phyloP scores from a whole-genome alignment of 257 asterid species.

The Nicotiana otophora region DNA sequence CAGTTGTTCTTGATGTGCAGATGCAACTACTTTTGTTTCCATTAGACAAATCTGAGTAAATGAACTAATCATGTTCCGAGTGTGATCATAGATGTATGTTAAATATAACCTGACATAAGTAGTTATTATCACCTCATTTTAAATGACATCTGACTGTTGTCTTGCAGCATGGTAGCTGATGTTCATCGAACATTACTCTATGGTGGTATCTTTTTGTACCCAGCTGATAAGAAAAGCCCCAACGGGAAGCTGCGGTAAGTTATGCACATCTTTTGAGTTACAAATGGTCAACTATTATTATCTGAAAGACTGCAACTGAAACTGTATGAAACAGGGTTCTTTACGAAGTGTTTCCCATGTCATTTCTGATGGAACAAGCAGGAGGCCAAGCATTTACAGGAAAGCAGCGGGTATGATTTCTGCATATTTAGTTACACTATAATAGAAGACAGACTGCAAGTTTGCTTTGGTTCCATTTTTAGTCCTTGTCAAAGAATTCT shows the following conservation, averaged over 20 bases:
- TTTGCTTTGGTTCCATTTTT: background rate
- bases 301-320: background rate
- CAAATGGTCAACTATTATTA: background rate
- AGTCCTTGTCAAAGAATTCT: background rate
- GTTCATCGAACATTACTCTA: slow-evolving; percentile 97
- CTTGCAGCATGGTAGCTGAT: slow-evolving; percentile 93
- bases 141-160: background rate
- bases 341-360: slow-evolving; percentile 97
- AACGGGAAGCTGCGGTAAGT: slow-evolving; percentile 75
- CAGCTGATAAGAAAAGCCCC: slow-evolving; percentile 97
- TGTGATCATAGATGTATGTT: background rate
- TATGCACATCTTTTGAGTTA: background rate
- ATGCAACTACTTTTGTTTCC: background rate
- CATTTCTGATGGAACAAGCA: slow-evolving; percentile 96
- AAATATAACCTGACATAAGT: background rate
- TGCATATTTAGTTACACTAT: background rate
- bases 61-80: background rate
- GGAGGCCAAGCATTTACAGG: slow-evolving; percentile 98
- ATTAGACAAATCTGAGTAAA: background rate
- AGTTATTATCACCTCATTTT: background rate
- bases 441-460: background rate
- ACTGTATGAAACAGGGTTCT: slow-evolving; percentile 57
- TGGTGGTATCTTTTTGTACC: slow-evolving; percentile 96
- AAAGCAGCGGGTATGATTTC: slow-evolving; percentile 57
- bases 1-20: background rate